Evolutionary conservation across 148 eudicot species (phyloP).

Genomic region (Cornus kousa): DNA sequence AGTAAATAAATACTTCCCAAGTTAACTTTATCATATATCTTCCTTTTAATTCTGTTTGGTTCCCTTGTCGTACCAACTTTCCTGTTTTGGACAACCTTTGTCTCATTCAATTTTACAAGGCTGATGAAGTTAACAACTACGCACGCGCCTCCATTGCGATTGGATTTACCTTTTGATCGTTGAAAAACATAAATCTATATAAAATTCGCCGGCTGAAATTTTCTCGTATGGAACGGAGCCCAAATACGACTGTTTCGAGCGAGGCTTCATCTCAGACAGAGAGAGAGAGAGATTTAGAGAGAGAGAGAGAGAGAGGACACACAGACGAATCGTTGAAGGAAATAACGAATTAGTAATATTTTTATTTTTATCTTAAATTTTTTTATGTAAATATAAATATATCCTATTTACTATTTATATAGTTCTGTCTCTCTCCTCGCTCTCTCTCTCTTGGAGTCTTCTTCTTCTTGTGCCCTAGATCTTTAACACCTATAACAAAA

Average conservation of each 20-base stretch:
- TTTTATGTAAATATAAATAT: no score
- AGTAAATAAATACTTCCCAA: no score
- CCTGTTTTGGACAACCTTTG: no score
- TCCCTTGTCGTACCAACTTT: no score
- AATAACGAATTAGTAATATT: background rate
- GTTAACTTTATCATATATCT: no score
- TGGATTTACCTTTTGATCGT: background rate
- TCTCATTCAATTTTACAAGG: no score
- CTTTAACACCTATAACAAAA: background rate
- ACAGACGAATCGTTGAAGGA: background rate
- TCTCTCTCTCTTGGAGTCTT: background rate
- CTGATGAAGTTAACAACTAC: background rate
- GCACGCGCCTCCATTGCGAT: conserved; percentile 5
- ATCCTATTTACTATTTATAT: background rate
- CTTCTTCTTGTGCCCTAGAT: conserved; percentile 20
- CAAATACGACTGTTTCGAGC: conserved; percentile 7
- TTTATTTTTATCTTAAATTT: no score
- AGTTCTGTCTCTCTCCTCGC: background rate
- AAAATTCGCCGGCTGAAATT: conserved; percentile 6
- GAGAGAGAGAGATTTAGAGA: background rate
- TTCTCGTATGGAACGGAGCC: conserved; percentile 8
- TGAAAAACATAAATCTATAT: background rate
- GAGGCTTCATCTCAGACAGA: background rate
- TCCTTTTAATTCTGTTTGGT: no score
- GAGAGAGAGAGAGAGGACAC: background rate